These are phyloP conservation scores for Aspergillus floridensis DNA, from an alignment of 2,329 filamentous ascomycete species.

Conservation along the genomic window DNA sequence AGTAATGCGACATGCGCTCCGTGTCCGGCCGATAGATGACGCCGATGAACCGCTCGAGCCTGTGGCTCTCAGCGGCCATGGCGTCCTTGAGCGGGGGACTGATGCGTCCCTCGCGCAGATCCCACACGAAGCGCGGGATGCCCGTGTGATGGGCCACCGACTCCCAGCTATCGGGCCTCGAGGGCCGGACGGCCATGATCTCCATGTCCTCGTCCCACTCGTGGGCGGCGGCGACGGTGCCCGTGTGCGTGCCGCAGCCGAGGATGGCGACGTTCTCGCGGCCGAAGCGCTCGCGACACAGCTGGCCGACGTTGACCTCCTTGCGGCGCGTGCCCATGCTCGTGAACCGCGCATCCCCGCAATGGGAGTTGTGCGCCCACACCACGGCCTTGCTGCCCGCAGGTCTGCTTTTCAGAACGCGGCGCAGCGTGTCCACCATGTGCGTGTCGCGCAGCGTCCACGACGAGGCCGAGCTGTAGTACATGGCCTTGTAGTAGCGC, in stretches of 20 bases:
- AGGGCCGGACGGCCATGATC: constrained; percentile 50
- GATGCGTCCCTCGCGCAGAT: constrained; percentile 42
- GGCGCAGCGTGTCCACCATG: constrained; percentile 51
- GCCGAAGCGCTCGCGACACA: constrained; percentile 49
- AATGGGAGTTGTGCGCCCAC: constrained; percentile 55
- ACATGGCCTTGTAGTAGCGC: constrained; percentile 54
- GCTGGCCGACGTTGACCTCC: constrained; percentile 54
- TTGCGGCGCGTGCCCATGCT: constrained; percentile 47
- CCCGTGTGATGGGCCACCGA: constrained; percentile 49
- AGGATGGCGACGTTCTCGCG: constrained; percentile 43
- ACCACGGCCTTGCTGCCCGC: constrained; percentile 48
- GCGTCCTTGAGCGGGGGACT: constrained; percentile 36
- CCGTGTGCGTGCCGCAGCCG: constrained; percentile 51
- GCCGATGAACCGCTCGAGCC: constrained; percentile 53
- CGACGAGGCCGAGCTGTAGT: constrained; percentile 47
- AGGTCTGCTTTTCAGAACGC: constrained; percentile 44
- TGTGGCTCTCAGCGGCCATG: constrained; percentile 33
- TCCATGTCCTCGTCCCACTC: constrained; percentile 53
- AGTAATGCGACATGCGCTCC: constrained; percentile 52
- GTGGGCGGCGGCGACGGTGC: constrained; percentile 53
- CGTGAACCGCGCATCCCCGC: constrained; percentile 54
- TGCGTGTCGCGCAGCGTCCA: constrained; percentile 55
- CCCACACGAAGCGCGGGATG: constrained; percentile 46
- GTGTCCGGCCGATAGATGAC: constrained; percentile 54
- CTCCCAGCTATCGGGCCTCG: constrained; percentile 50